These are phyloP conservation scores for Fusarium scirpi DNA, from an alignment of 2,329 filamentous ascomycete genomes.

Conservation along the genomic window DNA sequence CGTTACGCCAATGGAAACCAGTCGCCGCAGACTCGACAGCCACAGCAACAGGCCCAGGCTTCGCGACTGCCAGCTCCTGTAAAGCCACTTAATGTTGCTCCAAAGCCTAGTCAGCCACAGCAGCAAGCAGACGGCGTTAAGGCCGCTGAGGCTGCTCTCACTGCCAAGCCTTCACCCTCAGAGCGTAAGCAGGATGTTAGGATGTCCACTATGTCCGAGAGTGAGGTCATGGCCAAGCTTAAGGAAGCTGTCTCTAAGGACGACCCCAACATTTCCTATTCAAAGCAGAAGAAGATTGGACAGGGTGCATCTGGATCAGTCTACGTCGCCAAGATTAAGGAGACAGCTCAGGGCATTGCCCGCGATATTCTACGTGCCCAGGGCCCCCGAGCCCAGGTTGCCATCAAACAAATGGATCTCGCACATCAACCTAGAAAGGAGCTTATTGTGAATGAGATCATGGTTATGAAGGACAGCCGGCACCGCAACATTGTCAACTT, in stretches of 20 bases:
- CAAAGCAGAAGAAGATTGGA: slow-evolving; percentile 99
- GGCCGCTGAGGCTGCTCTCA: slow-evolving; percentile 89
- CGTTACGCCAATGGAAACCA: slow-evolving; percentile 68
- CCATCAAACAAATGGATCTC: slow-evolving; percentile 99
- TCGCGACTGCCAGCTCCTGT: slow-evolving; percentile 71
- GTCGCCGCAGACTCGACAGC: slow-evolving; percentile 62
- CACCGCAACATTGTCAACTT: slow-evolving; percentile 99
- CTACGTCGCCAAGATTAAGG: slow-evolving; percentile 96
- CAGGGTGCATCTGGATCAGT: slow-evolving; percentile 98
- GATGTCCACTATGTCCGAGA: slow-evolving; percentile 98
- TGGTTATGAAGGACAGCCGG: slow-evolving; percentile 99
- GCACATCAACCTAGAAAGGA: slow-evolving; percentile 97
- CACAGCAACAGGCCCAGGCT: slow-evolving; percentile 59
- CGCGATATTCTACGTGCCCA: slow-evolving; percentile 82
- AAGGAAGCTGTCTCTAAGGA: slow-evolving; percentile 96
- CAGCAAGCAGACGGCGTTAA: slow-evolving; percentile 77
- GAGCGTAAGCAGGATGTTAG: slow-evolving; percentile 91
- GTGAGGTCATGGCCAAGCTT: slow-evolving; percentile 95
- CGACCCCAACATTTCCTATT: slow-evolving; percentile 93
- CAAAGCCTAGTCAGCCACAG: slow-evolving; percentile 67
- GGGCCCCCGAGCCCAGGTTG: slow-evolving; percentile 87
- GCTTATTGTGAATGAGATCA: slow-evolving; percentile 98
- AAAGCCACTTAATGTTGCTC: slow-evolving; percentile 82
- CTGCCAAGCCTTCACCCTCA: slow-evolving; percentile 78
- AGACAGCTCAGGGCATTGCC: slow-evolving; percentile 87